Evolutionary conservation across 306 rosid genomes (phyloP).

Genomic region (Medicago ruthenica): DNA sequence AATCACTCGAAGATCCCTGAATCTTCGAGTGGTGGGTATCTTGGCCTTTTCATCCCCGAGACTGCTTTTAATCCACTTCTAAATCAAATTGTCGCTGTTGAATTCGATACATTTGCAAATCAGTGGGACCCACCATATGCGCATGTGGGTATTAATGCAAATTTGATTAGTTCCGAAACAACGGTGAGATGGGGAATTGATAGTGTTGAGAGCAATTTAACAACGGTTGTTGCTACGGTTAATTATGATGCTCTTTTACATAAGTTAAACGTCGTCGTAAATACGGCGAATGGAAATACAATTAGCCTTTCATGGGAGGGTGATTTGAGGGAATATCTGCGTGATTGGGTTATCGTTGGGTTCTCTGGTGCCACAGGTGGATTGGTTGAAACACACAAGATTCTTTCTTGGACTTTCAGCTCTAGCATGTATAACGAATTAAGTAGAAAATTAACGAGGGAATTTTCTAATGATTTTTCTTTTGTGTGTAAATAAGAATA

Average conservation of each 20-base stretch:
- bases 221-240: constrained; percentile 36
- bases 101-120: constrained; percentile 46
- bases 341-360: constrained; percentile 53
- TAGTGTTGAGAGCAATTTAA: neutral
- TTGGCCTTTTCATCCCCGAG: constrained; percentile 41
- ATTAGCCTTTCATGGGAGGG: constrained; percentile 17
- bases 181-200: neutral
- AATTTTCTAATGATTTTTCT: too few species aligned
- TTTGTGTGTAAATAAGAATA: too few species aligned
- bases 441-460: too few species aligned
- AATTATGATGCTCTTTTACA: constrained; percentile 31
- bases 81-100: constrained; percentile 44
- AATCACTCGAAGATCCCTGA: constrained; percentile 16
- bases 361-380: constrained; percentile 69
- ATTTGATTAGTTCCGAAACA: constrained; percentile 26
- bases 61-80: neutral
- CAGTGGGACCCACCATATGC: constrained; percentile 41
- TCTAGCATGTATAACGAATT: constrained; percentile 15
- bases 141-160: constrained; percentile 49
- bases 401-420: constrained; percentile 52
- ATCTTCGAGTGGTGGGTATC: constrained; percentile 39
- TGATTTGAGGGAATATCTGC: constrained; percentile 36
- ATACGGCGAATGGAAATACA: neutral
- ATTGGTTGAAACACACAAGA: constrained; percentile 50
- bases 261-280: constrained; percentile 29